These are phyloP conservation scores for Erysimum pusillum DNA, from an alignment of 441 rosid genomes.

Conservation along the genomic window DNA sequence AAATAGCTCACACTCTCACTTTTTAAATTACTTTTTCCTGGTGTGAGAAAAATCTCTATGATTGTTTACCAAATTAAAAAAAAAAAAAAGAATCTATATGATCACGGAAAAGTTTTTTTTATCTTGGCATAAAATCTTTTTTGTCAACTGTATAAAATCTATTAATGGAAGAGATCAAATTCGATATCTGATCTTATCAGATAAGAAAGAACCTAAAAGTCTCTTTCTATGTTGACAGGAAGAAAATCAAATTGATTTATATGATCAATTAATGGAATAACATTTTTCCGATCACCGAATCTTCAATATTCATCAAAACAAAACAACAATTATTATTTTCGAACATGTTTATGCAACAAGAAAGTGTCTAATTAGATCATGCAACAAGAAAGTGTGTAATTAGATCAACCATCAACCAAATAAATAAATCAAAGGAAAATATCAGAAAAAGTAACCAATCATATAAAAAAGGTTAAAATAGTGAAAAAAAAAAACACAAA, in stretches of 20 bases:
- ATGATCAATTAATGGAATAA: slow-evolving; percentile 11
- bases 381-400: no score
- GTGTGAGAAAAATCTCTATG: slow-evolving; percentile 12
- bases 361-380: no score
- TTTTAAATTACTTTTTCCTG: slow-evolving; percentile 9
- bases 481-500: no score
- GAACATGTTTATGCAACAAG: neutral
- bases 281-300: slow-evolving; percentile 31
- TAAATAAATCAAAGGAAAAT: neutral
- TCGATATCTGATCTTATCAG: slow-evolving; percentile 28
- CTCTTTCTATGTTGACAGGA: slow-evolving; percentile 14
- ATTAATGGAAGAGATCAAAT: slow-evolving; percentile 38
- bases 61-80: neutral
- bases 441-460: slow-evolving; percentile 10
- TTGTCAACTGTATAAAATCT: slow-evolving; percentile 14
- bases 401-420: slow-evolving; percentile 30
- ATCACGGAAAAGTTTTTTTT: slow-evolving; percentile 26
- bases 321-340: neutral
- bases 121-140: neutral
- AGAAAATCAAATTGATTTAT: slow-evolving; percentile 17
- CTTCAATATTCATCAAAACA: slow-evolving; percentile 18
- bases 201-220: slow-evolving; percentile 21
- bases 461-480: neutral
- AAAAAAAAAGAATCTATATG: neutral
- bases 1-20: slow-evolving; percentile 7